Evolutionary conservation across 2,329 filamentous ascomycete genomes (phyloP), one percentile per base, ranked within the genome.

Genomic region (Mollisia scopiformis): DNA sequence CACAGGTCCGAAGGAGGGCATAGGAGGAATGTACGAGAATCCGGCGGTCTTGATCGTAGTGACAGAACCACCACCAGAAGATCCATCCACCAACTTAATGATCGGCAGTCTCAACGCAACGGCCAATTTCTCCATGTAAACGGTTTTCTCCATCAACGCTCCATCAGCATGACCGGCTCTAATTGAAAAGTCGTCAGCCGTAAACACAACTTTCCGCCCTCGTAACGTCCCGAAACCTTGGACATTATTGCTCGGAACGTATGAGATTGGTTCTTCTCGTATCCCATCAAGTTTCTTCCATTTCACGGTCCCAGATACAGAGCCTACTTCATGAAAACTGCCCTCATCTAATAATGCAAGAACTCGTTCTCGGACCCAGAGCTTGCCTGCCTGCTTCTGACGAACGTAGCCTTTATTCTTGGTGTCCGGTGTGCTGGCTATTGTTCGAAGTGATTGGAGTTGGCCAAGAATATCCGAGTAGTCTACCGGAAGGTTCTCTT

Each of bases 161-260:
- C 86, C 86, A 73, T 88, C 86, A 0, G 86, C 85, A 75, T 89
- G 86, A 1, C 86, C 86, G 28, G 85, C 84, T 6, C 86, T 76
- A 28, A 88, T 82, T 1, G 80, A 83, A 65, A 88, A 88, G 69
- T 89, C 86, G 68, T 89, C 86, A 0, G 85, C 85, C 0, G 86
- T 88, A 52, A 88, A 81, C 0, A 88, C 74, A 2, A 88, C 77
- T 57, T 80, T 79, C 39, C 86, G 75, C 0, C 82, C 83, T 21
- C 78, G 72, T 27, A 88, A 68, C 50, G 74, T 76, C 2, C 85
- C 84, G 57, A 83, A 80, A 0, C 84, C 86, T 66, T 88, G 85
- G 2, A 88, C 80, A 68, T 88, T 88, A 64, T 89, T 89, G 60
- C 79, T 84, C 0, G 86, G 86, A 5, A 81, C 75, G 66, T 83